Conservation (phyloP, 345 rosid species). For the Geranium rotundifolium region DNA sequence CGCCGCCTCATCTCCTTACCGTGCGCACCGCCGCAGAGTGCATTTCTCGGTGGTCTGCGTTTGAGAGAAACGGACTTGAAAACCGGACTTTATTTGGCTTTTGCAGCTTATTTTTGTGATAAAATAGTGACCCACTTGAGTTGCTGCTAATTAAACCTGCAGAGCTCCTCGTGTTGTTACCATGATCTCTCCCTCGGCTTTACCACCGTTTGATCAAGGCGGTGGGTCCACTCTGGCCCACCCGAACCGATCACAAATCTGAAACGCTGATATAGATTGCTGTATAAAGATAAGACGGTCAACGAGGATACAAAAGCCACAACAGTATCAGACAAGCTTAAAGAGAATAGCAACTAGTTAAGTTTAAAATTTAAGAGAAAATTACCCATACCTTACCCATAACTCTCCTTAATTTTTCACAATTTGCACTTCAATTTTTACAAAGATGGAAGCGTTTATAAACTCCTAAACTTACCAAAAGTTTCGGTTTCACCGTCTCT, state of each 20-base stretch:
- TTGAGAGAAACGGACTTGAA: not conserved
- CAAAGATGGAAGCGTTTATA: too few species aligned
- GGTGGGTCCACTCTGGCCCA: not conserved
- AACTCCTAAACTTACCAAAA: too few species aligned
- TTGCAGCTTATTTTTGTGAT: too few species aligned
- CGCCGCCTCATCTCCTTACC: not conserved
- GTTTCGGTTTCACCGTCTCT: too few species aligned
- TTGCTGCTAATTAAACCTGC: too few species aligned
- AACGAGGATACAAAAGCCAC: not conserved
- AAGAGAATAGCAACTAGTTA: too few species aligned
- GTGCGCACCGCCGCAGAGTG: not conserved
- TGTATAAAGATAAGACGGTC: too few species aligned
- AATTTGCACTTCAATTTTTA: too few species aligned
- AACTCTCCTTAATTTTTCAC: too few species aligned
- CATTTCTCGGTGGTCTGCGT: too few species aligned
- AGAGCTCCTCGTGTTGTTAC: not conserved
- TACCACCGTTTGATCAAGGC: not conserved
- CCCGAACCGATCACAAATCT: not conserved
- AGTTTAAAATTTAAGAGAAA: too few species aligned
- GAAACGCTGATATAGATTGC: not conserved
- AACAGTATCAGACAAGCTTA: not conserved
- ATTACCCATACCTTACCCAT: too few species aligned
- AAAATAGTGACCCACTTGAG: not conserved
- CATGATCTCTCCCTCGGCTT: not conserved
- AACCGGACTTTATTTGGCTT: not conserved